Evolutionary conservation across 2,329 filamentous ascomycete genomes (phyloP).

Genomic region (Akanthomyces muscarius): DNA sequence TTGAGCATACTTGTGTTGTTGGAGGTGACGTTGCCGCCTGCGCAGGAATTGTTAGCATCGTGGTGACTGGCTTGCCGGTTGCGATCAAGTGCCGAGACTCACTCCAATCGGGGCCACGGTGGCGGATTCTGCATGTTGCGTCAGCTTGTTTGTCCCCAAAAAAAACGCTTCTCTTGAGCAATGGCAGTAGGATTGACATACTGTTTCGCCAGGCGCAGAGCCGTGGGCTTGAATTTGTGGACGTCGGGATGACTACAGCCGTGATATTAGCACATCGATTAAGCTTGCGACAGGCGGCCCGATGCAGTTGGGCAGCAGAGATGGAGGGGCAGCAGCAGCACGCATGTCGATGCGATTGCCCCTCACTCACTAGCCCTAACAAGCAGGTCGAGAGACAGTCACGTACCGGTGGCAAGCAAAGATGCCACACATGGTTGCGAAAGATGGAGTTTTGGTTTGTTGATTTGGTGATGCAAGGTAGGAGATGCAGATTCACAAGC

Average conservation of each 20-base stretch:
- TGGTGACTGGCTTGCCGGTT: slow-evolving; percentile 18
- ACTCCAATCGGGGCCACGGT: slow-evolving; percentile 99
- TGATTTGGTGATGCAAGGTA: slow-evolving; percentile 15
- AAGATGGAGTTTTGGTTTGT: neutral
- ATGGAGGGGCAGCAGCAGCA: slow-evolving; percentile 13
- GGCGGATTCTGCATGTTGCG: slow-evolving; percentile 64
- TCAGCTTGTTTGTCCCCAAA: neutral
- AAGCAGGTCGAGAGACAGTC: slow-evolving; percentile 10
- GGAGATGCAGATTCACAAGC: neutral
- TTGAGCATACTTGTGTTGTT: slow-evolving; percentile 79
- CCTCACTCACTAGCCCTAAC: slow-evolving; percentile 30
- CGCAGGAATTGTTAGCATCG: slow-evolving; percentile 27
- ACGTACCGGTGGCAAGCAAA: slow-evolving; percentile 88
- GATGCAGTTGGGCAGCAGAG: neutral
- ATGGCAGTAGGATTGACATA: slow-evolving; percentile 46
- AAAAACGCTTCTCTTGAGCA: neutral
- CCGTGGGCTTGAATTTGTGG: slow-evolving; percentile 91
- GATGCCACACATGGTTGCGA: slow-evolving; percentile 84
- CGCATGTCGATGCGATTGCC: slow-evolving; percentile 28
- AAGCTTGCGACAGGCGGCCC: slow-evolving; percentile 8
- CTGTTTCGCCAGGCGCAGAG: slow-evolving; percentile 91
- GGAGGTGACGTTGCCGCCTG: slow-evolving; percentile 81
- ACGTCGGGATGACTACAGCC: slow-evolving; percentile 76
- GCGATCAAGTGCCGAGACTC: slow-evolving; percentile 42
- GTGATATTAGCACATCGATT: slow-evolving; percentile 23